phyloP scores from a whole-genome alignment of 2,329 filamentous ascomycete genomes.

The Aspergillus flavus region DNA sequence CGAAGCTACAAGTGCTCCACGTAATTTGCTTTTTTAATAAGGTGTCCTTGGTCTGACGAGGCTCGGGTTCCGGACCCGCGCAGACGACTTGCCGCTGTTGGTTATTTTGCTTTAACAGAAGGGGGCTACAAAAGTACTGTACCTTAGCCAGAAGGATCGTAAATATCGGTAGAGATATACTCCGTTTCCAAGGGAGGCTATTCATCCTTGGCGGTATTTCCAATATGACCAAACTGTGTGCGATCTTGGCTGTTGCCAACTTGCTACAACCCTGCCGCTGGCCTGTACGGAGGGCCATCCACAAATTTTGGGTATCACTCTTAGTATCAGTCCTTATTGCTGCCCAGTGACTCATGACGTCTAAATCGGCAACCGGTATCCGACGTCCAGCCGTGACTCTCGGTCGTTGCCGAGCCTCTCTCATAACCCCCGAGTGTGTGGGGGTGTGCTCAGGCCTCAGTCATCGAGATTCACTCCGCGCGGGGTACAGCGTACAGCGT shows the following conservation, averaged over 20 bases:
- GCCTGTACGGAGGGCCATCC: background rate
- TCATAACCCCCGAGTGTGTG: too few relatives aligned
- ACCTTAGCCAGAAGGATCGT: background rate
- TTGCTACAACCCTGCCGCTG: background rate
- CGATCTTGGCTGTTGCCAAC: background rate
- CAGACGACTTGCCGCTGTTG: background rate
- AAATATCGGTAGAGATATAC: background rate
- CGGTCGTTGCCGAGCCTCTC: background rate
- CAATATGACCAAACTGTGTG: background rate
- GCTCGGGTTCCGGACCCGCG: background rate
- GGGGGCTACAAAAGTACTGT: background rate
- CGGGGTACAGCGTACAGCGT: too few relatives aligned
- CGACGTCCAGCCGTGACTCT: background rate
- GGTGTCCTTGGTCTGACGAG: background rate
- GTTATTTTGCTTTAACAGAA: background rate
- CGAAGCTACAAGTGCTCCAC: background rate
- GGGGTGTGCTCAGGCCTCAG: too few relatives aligned
- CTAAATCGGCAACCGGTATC: background rate
- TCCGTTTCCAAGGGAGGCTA: background rate
- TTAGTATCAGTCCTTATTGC: background rate
- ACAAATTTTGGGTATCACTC: background rate
- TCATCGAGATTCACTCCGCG: too few relatives aligned
- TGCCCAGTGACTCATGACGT: background rate
- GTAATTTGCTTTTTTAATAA: background rate
- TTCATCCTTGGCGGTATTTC: background rate